Conservation (phyloP, 345 rosid species). For the Ricinus communis region DNA sequence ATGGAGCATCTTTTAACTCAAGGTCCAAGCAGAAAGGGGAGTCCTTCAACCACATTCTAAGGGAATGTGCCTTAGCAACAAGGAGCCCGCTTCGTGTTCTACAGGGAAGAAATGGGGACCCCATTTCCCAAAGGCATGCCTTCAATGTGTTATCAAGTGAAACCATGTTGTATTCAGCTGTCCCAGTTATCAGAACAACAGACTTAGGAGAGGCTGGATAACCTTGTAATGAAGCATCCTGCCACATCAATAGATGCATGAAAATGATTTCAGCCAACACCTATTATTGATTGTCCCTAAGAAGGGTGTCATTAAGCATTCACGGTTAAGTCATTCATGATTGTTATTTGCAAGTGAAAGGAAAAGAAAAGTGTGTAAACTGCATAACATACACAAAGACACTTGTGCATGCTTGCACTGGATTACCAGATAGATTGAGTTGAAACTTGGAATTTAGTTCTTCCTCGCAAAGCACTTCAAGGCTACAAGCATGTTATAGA, state of each 20-base stretch:
- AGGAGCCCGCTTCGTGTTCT: slow-evolving; percentile 77
- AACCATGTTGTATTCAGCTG: slow-evolving; percentile 77
- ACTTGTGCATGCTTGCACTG: too few species aligned
- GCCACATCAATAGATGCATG: slow-evolving; percentile 18
- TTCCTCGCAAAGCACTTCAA: neutral
- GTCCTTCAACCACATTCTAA: slow-evolving; percentile 97
- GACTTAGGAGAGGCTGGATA: slow-evolving; percentile 86
- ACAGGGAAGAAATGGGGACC: slow-evolving; percentile 90
- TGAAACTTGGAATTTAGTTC: too few species aligned
- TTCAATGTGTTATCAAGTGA: slow-evolving; percentile 81
- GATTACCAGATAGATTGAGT: too few species aligned
- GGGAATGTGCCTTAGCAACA: slow-evolving; percentile 88
- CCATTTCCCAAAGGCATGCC: slow-evolving; percentile 97
- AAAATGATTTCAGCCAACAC: slow-evolving; percentile 10
- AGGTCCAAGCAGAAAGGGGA: slow-evolving; percentile 94
- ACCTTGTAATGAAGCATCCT: slow-evolving; percentile 96
- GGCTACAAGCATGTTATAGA: neutral
- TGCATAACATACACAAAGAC: neutral
- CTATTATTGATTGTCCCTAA: neutral
- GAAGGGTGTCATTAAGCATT: neutral
- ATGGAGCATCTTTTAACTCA: slow-evolving; percentile 64
- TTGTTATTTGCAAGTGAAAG: too few species aligned
- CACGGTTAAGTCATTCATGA: neutral
- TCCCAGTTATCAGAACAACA: slow-evolving; percentile 84
- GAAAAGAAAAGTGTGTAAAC: neutral